Evolutionary conservation across 345 rosid genomes (phyloP), one percentile per base, ranked within the genome.

Genomic region (Gossypium anomalum): DNA sequence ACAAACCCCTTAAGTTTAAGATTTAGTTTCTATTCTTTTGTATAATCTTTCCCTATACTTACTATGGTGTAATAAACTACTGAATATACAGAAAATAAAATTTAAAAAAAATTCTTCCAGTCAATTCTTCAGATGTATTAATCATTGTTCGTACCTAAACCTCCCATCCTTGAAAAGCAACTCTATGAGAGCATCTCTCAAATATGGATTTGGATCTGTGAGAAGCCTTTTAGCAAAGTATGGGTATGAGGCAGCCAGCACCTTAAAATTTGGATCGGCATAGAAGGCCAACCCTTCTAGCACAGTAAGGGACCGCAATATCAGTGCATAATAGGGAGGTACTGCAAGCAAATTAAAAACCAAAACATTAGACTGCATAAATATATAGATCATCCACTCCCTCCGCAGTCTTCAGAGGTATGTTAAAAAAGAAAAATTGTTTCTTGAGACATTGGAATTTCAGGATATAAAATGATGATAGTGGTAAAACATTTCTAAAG

Each of bases 221-320:
- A 94, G 96, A 78, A 94, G 97, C 86, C 99, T 89, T 84, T 92
- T 94, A 55, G 99, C 99, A 78, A 94, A 91, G 77, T 94, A 94
- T 22, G 98, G 99, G 83, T 95, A 92, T 27, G 99, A 92, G 70
- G 98, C 95, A 83, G 97, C 97, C 78, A 94, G 78, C 75, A 91
- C 96, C 85, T 94, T 94, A 81, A 94, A 94, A 82, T 91, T 85
- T 20, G 99, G 99, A 85, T 94, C 98, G n/a, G 95, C 96, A 70
- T 82, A 83, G 29, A 94, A 93, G 47, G 99, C 99, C 78, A 94
- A 82, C 60, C 99, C 99, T 87, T 94, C 99, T 67, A 94, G 90
- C 73, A 94, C 98, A 19, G 99, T 94, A 51, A 94, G 99, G 2
- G 99, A 94, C 82, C 97, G 87, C 90, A 94, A 71, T 81, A 95